Conservation (phyloP, 768 basidiomycete species). For the Stropharia rugosoannulata region DNA sequence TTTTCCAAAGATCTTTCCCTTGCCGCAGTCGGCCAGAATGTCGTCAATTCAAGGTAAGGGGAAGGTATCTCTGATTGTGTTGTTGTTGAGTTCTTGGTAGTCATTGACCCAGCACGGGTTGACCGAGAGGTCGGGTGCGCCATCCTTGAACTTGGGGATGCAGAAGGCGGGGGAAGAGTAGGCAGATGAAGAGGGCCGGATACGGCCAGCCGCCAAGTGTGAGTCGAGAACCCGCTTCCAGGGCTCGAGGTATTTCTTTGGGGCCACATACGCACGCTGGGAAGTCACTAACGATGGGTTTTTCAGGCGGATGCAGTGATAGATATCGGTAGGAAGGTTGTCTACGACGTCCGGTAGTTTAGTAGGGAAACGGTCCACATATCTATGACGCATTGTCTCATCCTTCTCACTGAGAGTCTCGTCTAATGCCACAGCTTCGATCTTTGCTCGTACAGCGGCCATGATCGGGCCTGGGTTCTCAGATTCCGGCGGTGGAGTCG, state of each 20-base stretch:
- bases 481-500: neutral
- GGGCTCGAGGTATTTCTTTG: constrained; percentile 25
- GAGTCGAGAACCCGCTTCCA: constrained; percentile 21
- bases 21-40: no score
- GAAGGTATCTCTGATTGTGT: constrained; percentile 26
- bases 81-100: constrained; percentile 28
- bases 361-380: neutral
- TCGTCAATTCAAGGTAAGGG: constrained; percentile 20
- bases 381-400: neutral
- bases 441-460: neutral
- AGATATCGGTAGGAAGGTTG: neutral
- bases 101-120: constrained; percentile 34
- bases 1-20: no score
- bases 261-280: constrained; percentile 23
- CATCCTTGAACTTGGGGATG: constrained; percentile 18
- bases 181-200: constrained; percentile 24
- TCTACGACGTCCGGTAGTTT: neutral
- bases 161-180: constrained; percentile 30
- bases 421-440: neutral
- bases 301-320: constrained; percentile 17
- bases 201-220: constrained; percentile 27
- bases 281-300: constrained; percentile 21
- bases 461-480: neutral
- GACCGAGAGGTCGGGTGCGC: constrained; percentile 10
- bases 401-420: neutral